Base-by-base conservation (phyloP, 257 asterid genomes). In the Perilla frutescens region DNA sequence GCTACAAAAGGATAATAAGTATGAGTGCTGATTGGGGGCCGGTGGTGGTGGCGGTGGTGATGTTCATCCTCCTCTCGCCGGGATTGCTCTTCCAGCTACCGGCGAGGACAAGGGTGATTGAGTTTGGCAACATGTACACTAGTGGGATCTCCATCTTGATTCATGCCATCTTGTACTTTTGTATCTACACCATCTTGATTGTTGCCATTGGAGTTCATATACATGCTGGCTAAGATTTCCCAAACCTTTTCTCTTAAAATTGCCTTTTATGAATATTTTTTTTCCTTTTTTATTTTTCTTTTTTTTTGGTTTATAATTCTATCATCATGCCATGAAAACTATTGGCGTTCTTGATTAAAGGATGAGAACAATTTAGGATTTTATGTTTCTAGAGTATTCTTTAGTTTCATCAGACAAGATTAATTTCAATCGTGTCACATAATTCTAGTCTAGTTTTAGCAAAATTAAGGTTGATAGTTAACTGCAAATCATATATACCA, bases 101-200 rank as follows among this genome's bases (percentile, higher is more conserved):
- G 36, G 97, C 97, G 20, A 89, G 93, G 83, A 68, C 92, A 3
- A 84, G 93, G 72, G 87, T 89, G 32, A 79, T 93, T 3, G 97
- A 91, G 51, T 91, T 91, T 47, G 97, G 98, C 5, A 93, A 91
- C 92, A 89, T 93, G 97, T 89, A 91, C 66, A 93, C 98, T 0
- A 93, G 97, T 50, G 97, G 96, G 57, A 88, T 91, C 73, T 84
- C 98, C 8, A 91, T 91, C 63, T 84, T 89, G 45, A 88, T 93
- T 54, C 97, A 93, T 73, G 96, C 97, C 7, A 60, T 93, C 68
- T 55, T 93, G 69, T 93, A 79, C 77, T 86, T 93, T 73, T 89
- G 97, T 78, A 91, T 93, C 78, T 93, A 93, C 72, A 91, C 97
- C 57, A 89, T 93, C 82, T 77, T 91, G 86, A 67, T 87, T 75